Conservation (phyloP, 768 basidiomycete species). For the Mycena albidolilacea region DNA sequence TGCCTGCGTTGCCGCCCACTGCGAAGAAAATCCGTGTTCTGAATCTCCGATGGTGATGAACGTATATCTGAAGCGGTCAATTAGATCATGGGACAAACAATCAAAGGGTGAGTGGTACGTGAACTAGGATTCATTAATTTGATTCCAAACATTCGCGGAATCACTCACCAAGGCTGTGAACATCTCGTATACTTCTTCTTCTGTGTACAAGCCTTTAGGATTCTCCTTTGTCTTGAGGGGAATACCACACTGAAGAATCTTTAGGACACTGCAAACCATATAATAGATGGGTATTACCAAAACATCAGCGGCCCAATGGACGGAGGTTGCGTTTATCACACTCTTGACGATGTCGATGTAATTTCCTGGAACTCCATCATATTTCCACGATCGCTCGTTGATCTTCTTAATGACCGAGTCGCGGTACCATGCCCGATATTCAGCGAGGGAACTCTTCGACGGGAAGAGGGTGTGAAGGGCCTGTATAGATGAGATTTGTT, state of each 20-base stretch:
- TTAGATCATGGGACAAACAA: too few species aligned
- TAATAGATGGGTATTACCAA: conserved; percentile 45
- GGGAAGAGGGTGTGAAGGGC: conserved; percentile 50
- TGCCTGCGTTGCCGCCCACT: conserved; percentile 32
- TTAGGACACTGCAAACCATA: not conserved
- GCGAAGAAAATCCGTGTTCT: conserved; percentile 36
- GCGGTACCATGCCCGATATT: conserved; percentile 47
- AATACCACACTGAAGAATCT: conserved; percentile 51
- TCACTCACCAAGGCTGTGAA: conserved; percentile 44
- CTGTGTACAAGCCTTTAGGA: conserved; percentile 55
- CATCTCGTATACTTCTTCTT: conserved; percentile 59
- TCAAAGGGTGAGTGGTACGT: conserved; percentile 1
- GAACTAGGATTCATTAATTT: conserved; percentile 8
- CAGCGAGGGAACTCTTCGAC: conserved; percentile 35
- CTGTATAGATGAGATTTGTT: conserved; percentile 2
- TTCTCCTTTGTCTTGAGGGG: conserved; percentile 57
- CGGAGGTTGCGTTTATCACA: conserved; percentile 56
- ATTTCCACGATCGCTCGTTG: conserved; percentile 44
- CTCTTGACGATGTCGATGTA: conserved; percentile 60
- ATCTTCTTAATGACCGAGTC: conserved; percentile 39
- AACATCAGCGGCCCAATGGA: conserved; percentile 58
- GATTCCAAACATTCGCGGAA: too few species aligned
- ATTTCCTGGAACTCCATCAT: conserved; percentile 46
- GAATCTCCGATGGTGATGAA: conserved; percentile 43
- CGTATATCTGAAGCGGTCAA: conserved; percentile 24